Base-by-base conservation (phyloP, 805 yeast genomes). In the Yarrowia bubula region DNA sequence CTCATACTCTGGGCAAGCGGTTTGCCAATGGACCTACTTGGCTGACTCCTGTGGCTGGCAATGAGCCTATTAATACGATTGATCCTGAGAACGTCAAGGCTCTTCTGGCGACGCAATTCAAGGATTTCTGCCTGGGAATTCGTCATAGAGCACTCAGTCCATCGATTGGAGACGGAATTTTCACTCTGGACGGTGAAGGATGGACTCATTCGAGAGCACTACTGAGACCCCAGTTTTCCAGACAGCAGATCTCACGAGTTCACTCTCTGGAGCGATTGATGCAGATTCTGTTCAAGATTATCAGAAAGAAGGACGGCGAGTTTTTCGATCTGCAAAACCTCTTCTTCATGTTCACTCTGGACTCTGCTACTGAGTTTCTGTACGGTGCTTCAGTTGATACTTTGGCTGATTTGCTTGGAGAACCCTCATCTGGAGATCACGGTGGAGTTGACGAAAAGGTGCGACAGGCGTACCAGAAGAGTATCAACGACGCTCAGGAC, bases 151-250 rank as follows among this genome's bases (percentile, higher is more conserved):
- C 69, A n/a, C 67, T 76, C 38, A 63, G 51, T 15, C 75, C 74
- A 9, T 55, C 75, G n/a, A 67, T 76, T 14, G 78, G 78, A 11
- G 68, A 70, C 33, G 79, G 79, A 0, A 76, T 76, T 58, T 76
- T 76, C 69, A 76, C 78, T 2, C 69, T 73, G 38, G 72, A 72
- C 51, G 76, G 77, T n/a, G 70, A 68, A 35, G 73, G 71, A 17
- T 76, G 79, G 79, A 70, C 72, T 47, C 78, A 76, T 58, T 73
- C 77, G 10, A 67, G 79, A 13, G 71, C 75, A 1, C 63, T 76
- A 69, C 69, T 76, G 38, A 69, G 78, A 37, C 79, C 79, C 3
- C 77, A 75, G 67, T 76, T 76, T 66, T 50, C 70, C 39, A 67
- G 74, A 1, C 73, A 72, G 38, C 76, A 75, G 68, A 71, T 76